Percentiles rank a stretch among this genome's conserved stretches.
Evolutionary conservation across 2,329 filamentous ascomycete species (phyloP).

Genomic region (Helicocarpus griseus): DNA sequence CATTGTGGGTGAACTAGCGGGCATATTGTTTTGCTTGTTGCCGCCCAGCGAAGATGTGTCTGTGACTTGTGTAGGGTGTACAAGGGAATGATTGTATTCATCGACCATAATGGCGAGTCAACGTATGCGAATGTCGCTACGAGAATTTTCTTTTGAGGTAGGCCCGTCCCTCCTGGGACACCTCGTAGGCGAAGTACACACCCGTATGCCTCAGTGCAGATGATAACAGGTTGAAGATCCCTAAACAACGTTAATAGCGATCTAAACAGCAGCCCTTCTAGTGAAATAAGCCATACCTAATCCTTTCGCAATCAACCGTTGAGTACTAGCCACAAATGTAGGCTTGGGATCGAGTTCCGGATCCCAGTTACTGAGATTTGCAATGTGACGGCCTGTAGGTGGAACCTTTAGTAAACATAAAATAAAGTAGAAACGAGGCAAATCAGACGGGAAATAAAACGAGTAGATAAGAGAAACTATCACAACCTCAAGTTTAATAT

Average conservation of each 20-base stretch:
- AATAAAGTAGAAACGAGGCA: neutral
- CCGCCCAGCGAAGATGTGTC: neutral
- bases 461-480: neutral
- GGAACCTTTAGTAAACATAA: no score
- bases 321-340: no score
- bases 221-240: neutral
- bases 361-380: neutral
- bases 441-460: neutral
- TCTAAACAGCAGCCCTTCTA: neutral
- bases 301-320: no score
- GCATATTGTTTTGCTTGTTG: neutral
- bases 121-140: neutral
- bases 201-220: neutral
- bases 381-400: no score
- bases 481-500: neutral
- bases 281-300: neutral
- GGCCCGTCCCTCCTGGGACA: neutral
- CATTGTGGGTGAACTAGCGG: neutral
- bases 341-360: neutral
- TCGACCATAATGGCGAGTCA: conserved; percentile 4
- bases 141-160: neutral
- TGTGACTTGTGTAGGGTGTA: neutral
- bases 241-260: neutral
- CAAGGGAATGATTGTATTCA: conserved; percentile 1
- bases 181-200: neutral